phyloP scores from a whole-genome alignment of 1,139 yeast species.

The Candida gigantensis region DNA sequence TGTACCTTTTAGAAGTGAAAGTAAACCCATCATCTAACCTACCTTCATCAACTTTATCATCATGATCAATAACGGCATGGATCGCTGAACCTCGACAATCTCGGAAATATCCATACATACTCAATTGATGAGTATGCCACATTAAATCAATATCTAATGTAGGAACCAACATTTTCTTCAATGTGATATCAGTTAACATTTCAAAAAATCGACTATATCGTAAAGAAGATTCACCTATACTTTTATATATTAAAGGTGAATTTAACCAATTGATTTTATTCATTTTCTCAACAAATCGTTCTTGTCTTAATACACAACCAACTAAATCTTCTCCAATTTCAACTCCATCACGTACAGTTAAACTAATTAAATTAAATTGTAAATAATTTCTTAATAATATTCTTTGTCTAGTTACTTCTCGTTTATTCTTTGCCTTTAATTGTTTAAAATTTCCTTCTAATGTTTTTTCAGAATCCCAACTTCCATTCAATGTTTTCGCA shows the following conservation, averaged over 20 bases:
- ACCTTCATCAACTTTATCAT: conserved; percentile 16
- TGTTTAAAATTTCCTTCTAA: conserved; percentile 1
- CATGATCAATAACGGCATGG: conserved; percentile 17
- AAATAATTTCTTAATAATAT: conserved; percentile 14
- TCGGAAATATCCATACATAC: conserved; percentile 23
- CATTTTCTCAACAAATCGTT: conserved; percentile 31
- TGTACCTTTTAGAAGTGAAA: conserved; percentile 16
- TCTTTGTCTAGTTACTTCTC: conserved; percentile 14
- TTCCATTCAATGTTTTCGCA: conserved; percentile 10
- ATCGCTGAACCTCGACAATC: conserved; percentile 17
- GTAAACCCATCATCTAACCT: conserved; percentile 14
- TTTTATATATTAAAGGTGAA: conserved; percentile 21
- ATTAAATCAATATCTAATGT: conserved; percentile 40
- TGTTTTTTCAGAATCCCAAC: conserved; percentile 2
- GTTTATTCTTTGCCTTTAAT: conserved; percentile 1
- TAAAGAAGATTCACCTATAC: conserved; percentile 22
- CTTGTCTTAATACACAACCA: conserved; percentile 32
- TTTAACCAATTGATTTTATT: conserved; percentile 30
- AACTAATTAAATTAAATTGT: conserved; percentile 22
- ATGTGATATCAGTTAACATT: conserved; percentile 12
- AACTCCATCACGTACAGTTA: conserved; percentile 18
- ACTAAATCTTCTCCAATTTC: conserved; percentile 30
- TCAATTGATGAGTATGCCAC: conserved; percentile 43
- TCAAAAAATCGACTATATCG: conserved; percentile 27
- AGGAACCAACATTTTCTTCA: conserved; percentile 27